Base-by-base conservation (phyloP, 208 protist species). In the Leishmania guyanensis region DNA sequence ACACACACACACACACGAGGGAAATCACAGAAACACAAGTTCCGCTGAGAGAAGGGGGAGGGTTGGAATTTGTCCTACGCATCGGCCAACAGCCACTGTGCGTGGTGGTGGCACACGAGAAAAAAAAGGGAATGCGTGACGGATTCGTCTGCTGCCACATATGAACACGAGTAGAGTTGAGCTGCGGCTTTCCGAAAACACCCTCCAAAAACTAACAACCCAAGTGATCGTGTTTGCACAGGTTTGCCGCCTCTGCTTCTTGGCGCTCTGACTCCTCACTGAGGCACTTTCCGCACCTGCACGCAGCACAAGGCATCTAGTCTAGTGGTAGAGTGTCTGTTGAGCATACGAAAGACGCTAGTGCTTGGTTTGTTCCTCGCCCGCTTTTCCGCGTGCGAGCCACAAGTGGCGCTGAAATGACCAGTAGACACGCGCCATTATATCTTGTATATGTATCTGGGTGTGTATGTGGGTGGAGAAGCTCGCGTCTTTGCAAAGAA, bases 241-340 rank as follows among this genome's bases (percentile, higher is more conserved):
- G 2, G 43, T 46, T 46, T 46, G 53, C 53, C 53, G 53, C 53
- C 53, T 56, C 33, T 74, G 69, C 69, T 1, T 74, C 10, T 51
- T 26, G 43, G 43, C 1, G 43, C 29, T 74, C 20, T 29, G 26
- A 26, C 74, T 78, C 53, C 48, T 78, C 9, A 60, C 43, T 46
- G 43, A 46, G 43, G 43, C 43, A 46, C 58, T 77, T 82, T n/a
- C 43, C 43, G 43, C 56, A n/a, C 56, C 2, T 16, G 22, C 56
- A 62, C 56, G 56, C 56, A n/a, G 14, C 56, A 16, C 14, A 62
- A 33, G 53, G 71, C 71, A 33, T 76, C 17, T 76, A 72, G 66
- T 43, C 50, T 43, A 72, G 66, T 72, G 66, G 66, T 72, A 72
- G 66, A 72, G 66, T 43, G 66, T 72, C 66, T 43, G 66, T 72